A percentile compares a stretch with the other conserved stretches of the same genome.
Evolutionary conservation across 495 filamentous ascomycete genomes (phyloP).

Genomic region (Neurospora tetrasperma): DNA sequence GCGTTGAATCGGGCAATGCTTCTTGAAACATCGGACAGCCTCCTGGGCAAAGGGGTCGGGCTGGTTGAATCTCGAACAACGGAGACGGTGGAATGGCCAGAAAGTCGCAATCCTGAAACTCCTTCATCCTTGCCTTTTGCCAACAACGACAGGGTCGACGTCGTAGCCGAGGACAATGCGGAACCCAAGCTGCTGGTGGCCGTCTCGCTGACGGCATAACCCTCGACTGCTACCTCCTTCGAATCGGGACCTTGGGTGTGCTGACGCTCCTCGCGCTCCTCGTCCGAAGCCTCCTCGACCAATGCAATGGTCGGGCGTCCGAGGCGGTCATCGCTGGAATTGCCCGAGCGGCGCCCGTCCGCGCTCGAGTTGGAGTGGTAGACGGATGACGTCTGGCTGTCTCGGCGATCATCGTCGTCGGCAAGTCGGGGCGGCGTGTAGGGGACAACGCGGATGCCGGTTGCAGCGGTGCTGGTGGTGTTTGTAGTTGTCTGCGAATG

Average conservation of each 20-base stretch:
- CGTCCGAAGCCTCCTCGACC: background rate
- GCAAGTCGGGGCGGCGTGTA: constrained; percentile 36
- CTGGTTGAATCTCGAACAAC: constrained; percentile 16
- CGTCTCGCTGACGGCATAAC: constrained; percentile 9
- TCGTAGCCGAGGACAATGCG: constrained; percentile 28
- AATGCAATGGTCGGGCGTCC: background rate
- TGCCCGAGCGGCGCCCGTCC: constrained; percentile 11
- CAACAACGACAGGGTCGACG: constrained; percentile 31
- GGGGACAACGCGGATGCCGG: constrained; percentile 42
- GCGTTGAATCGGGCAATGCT: constrained; percentile 18
- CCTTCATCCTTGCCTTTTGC: constrained; percentile 26
- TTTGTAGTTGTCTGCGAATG: constrained; percentile 43
- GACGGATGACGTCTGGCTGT: constrained; percentile 24
- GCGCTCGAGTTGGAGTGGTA: constrained; percentile 5
- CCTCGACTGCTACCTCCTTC: constrained; percentile 9
- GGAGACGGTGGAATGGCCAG: constrained; percentile 25
- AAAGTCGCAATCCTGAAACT: constrained; percentile 39
- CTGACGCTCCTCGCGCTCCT: background rate
- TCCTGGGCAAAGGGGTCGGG: constrained; percentile 16
- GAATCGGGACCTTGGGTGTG: background rate
- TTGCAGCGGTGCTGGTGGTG: constrained; percentile 4
- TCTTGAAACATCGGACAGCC: constrained; percentile 25
- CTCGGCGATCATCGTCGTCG: constrained; percentile 21
- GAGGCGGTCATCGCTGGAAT: constrained; percentile 11
- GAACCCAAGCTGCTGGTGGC: constrained; percentile 19